Conservation (phyloP, 805 yeast genomes). For the Debaryomyces hansenii region DNA sequence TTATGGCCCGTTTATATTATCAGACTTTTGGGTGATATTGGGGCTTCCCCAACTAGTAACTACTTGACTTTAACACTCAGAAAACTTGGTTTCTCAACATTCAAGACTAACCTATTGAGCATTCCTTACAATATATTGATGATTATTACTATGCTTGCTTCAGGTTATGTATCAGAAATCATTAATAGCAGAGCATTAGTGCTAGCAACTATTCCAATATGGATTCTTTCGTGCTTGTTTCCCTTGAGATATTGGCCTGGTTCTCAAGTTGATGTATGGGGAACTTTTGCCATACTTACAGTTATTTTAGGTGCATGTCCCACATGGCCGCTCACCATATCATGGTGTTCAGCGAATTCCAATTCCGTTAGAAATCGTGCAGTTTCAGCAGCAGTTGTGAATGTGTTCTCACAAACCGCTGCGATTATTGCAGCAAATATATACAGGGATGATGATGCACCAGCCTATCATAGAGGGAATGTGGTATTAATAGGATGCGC, state of each 20-base stretch:
- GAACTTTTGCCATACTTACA: slow-evolving; percentile 40
- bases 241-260: slow-evolving; percentile 42
- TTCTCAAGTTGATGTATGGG: slow-evolving; percentile 40
- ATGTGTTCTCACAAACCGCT: slow-evolving; percentile 63
- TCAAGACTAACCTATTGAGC: slow-evolving; percentile 50
- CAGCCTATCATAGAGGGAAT: slow-evolving; percentile 62
- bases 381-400: slow-evolving; percentile 63
- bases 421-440: slow-evolving; percentile 55
- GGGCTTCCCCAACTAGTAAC: slow-evolving; percentile 15
- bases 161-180: slow-evolving; percentile 22
- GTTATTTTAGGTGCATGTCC: slow-evolving; percentile 43
- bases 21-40: slow-evolving; percentile 39
- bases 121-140: slow-evolving; percentile 46
- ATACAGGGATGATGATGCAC: slow-evolving; percentile 57
- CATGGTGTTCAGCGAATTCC: slow-evolving; percentile 64
- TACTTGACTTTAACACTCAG: slow-evolving; percentile 51
- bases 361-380: slow-evolving; percentile 63
- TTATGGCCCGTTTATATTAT: slow-evolving; percentile 27
- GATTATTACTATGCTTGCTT: slow-evolving; percentile 21
- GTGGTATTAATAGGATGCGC: slow-evolving; percentile 36
- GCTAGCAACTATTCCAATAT: slow-evolving; percentile 17
- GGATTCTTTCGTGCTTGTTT: slow-evolving; percentile 18
- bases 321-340: slow-evolving; percentile 55
- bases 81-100: slow-evolving; percentile 51
- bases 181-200: slow-evolving; percentile 21